These are phyloP conservation scores for Phlebopus sp. DNA, from an alignment of 1,284 basidiomycete species.

Conservation along the genomic window DNA sequence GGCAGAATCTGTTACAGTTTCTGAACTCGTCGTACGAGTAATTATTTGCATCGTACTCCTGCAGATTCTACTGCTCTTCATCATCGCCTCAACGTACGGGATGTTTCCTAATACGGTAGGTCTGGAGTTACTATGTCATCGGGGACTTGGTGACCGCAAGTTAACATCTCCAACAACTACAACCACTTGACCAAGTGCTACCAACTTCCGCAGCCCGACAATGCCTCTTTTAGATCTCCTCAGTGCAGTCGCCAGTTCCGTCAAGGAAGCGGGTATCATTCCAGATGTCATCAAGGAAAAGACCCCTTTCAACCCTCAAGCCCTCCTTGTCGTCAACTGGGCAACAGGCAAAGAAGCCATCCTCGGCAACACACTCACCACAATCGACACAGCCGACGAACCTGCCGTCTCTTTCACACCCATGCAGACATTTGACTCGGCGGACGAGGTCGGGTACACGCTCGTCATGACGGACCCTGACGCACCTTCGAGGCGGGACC, in stretches of 20 bases:
- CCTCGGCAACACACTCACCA: constrained; percentile 48
- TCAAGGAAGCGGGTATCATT: constrained; percentile 47
- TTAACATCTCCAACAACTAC: background rate
- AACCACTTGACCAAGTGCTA: background rate
- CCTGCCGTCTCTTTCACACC: constrained; percentile 52
- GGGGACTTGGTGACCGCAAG: too few species aligned
- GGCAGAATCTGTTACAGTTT: constrained; percentile 49
- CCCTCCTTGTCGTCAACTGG: constrained; percentile 52
- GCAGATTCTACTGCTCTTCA: too few species aligned
- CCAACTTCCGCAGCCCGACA: background rate
- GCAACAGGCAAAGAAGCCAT: constrained; percentile 48
- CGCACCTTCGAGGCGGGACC: constrained; percentile 55
- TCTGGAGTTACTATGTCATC: too few species aligned
- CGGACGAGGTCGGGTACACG: constrained; percentile 50
- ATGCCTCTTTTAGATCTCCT: constrained; percentile 39
- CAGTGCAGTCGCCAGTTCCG: constrained; percentile 36
- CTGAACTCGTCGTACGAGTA: constrained; percentile 47
- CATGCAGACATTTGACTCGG: constrained; percentile 37
- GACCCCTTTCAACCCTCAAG: constrained; percentile 44
- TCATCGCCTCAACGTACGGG: too few species aligned
- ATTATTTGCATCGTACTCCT: background rate
- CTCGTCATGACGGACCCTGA: constrained; percentile 69
- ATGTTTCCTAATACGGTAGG: too few species aligned
- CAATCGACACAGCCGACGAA: constrained; percentile 48
- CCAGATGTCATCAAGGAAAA: constrained; percentile 52